Percentiles rank a stretch among this genome's conserved stretches.
Conservation (phyloP, 2,329 filamentous ascomycete genomes). For the Didymella pomorum region DNA sequence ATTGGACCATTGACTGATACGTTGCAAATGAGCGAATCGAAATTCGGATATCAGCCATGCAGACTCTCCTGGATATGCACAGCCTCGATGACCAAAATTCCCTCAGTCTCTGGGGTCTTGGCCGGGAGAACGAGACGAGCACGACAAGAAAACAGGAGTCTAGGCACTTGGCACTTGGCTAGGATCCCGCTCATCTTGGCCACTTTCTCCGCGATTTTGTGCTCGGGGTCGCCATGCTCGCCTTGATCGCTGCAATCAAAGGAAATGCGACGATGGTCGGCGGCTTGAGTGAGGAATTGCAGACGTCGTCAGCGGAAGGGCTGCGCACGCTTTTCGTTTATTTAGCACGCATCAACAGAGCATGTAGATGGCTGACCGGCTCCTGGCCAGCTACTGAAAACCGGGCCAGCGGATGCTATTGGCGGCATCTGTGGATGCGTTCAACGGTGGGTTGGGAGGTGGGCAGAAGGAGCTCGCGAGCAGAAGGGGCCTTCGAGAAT, state of each 20-base stretch:
- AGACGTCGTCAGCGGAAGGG: slow-evolving; percentile 2
- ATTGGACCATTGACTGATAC: neutral
- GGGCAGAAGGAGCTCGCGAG: neutral
- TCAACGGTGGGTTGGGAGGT: neutral
- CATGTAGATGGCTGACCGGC: slow-evolving; percentile 1
- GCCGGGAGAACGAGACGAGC: slow-evolving; percentile 1
- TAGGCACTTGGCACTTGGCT: slow-evolving; percentile 19
- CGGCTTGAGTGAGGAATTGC: neutral
- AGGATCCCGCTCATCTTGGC: too few species aligned
- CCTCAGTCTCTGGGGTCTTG: slow-evolving; percentile 12
- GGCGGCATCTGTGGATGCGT: slow-evolving; percentile 1
- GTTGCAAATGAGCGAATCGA: slow-evolving; percentile 3
- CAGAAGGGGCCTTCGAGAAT: neutral
- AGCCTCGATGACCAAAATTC: slow-evolving; percentile 21
- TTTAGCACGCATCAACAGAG: neutral
- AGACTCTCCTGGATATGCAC: slow-evolving; percentile 19
- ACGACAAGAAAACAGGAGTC: slow-evolving; percentile 13
- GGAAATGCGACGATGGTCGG: neutral
- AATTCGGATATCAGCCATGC: slow-evolving; percentile 5
- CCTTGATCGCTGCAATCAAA: neutral
- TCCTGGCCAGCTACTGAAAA: neutral
- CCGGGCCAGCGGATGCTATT: neutral
- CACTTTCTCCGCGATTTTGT: neutral
- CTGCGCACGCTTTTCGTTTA: neutral
- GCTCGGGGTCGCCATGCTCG: slow-evolving; percentile 11